A percentile compares a stretch with the other conserved stretches of the same genome.
These are phyloP conservation scores for Echinosophora koreensis DNA, from an alignment of 306 rosid genomes.

Conservation along the genomic window DNA sequence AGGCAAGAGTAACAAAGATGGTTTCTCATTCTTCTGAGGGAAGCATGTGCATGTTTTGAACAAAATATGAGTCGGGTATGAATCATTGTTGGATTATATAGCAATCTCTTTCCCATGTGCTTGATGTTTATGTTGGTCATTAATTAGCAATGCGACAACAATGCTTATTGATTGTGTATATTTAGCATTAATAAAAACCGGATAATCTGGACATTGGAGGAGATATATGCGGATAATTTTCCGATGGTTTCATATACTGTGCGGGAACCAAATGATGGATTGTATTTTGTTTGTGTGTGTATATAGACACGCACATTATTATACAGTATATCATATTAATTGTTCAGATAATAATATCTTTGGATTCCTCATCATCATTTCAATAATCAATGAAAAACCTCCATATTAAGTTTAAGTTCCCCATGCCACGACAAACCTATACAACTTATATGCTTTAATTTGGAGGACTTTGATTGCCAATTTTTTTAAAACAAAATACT, in stretches of 20 bases:
- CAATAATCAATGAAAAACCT: conserved; percentile 10
- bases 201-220: neutral
- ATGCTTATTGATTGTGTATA: conserved; percentile 6
- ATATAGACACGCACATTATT: neutral
- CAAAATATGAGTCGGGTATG: neutral
- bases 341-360: neutral
- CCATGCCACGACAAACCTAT: neutral
- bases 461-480: neutral
- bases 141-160: neutral
- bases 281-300: neutral
- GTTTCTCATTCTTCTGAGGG: neutral
- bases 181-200: neutral
- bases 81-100: conserved; percentile 36
- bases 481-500: too few relatives aligned
- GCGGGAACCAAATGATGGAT: neutral
- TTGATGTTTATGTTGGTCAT: neutral
- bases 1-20: neutral
- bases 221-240: neutral
- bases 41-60: conserved; percentile 31
- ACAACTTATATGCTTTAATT: neutral
- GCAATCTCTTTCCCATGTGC: conserved; percentile 43
- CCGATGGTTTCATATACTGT: neutral
- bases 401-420: neutral
- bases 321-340: neutral
- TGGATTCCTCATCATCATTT: conserved; percentile 27